Conservation (phyloP, 805 yeast genomes). For the Wickerhamomyces queroliae region DNA sequence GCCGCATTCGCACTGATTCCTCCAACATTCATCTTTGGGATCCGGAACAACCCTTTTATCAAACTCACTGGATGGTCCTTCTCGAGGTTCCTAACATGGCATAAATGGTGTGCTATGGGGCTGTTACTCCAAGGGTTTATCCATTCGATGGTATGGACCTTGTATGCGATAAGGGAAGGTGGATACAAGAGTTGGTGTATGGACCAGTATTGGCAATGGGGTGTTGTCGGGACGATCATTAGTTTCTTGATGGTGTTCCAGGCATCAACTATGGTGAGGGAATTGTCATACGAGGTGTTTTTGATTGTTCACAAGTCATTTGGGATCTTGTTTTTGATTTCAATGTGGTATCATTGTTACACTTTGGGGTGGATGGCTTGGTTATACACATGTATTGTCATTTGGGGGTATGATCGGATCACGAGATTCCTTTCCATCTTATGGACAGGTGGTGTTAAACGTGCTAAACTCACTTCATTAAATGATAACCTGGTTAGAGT, state of each 20-base stretch:
- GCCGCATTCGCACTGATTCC: conserved; percentile 52
- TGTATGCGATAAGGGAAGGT: conserved; percentile 35
- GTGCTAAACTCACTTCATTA: conserved; percentile 32
- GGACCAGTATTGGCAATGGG: conserved; percentile 43
- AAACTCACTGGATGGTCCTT: conserved; percentile 52
- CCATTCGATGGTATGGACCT: conserved; percentile 55
- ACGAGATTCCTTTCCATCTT: conserved; percentile 49
- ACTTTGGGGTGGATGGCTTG: conserved; percentile 46
- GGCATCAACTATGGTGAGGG: conserved; percentile 45
- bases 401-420: conserved; percentile 69
- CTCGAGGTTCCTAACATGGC: conserved; percentile 55
- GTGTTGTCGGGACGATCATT: conserved; percentile 40
- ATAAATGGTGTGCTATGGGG: conserved; percentile 59
- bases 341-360: conserved; percentile 56
- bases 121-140: conserved; percentile 42
- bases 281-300: conserved; percentile 54
- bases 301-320: conserved; percentile 49
- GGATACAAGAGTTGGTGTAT: conserved; percentile 35
- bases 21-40: conserved; percentile 55
- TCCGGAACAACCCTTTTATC: conserved; percentile 65
- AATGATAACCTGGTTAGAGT: conserved; percentile 35
- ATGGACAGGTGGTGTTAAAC: conserved; percentile 53
- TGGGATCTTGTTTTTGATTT: conserved; percentile 46
- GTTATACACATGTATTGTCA: conserved; percentile 46
- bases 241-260: conserved; percentile 41